Evolutionary conservation across 768 basidiomycete species (phyloP).

Genomic region (Leccinum imitatum): DNA sequence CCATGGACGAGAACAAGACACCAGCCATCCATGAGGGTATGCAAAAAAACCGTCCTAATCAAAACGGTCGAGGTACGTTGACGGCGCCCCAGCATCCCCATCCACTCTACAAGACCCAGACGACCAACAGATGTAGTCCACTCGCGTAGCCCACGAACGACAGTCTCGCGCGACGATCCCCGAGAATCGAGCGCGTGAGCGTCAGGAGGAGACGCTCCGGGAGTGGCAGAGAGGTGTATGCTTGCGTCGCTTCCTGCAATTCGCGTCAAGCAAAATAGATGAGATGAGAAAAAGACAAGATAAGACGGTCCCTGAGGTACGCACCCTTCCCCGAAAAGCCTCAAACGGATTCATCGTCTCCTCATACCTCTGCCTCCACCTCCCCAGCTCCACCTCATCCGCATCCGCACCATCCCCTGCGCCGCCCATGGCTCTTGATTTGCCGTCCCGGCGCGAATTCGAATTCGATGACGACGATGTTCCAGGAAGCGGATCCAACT

Average conservation of each 20-base stretch:
- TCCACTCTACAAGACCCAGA: constrained; percentile 55
- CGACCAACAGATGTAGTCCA: constrained; percentile 74
- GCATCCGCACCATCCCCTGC: constrained; percentile 31
- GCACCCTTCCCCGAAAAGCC: constrained; percentile 89
- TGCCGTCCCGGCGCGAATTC: constrained; percentile 4
- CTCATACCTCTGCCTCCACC: constrained; percentile 90
- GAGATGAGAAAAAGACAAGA: not conserved
- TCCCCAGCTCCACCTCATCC: constrained; percentile 72
- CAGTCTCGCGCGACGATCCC: constrained; percentile 86
- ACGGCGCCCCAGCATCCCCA: constrained; percentile 63
- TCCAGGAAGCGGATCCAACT: constrained; percentile 67
- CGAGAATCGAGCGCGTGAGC: constrained; percentile 82
- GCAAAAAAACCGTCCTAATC: not conserved
- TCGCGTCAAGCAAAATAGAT: not conserved
- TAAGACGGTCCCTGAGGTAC: constrained; percentile 32
- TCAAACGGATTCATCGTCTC: constrained; percentile 99
- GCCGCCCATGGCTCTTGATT: constrained; percentile 4
- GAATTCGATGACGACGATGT: constrained; percentile 20
- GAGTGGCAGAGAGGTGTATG: constrained; percentile 88
- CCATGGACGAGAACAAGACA: not conserved
- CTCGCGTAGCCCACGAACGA: constrained; percentile 88
- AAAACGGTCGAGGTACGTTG: constrained; percentile 20
- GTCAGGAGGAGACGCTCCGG: constrained; percentile 85
- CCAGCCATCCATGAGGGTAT: too few species aligned
- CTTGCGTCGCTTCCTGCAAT: constrained; percentile 87